A percentile compares a stretch with the other conserved stretches of the same genome.
Conservation (phyloP, 139 green algal genomes). For the Haematococcus lacustris region DNA sequence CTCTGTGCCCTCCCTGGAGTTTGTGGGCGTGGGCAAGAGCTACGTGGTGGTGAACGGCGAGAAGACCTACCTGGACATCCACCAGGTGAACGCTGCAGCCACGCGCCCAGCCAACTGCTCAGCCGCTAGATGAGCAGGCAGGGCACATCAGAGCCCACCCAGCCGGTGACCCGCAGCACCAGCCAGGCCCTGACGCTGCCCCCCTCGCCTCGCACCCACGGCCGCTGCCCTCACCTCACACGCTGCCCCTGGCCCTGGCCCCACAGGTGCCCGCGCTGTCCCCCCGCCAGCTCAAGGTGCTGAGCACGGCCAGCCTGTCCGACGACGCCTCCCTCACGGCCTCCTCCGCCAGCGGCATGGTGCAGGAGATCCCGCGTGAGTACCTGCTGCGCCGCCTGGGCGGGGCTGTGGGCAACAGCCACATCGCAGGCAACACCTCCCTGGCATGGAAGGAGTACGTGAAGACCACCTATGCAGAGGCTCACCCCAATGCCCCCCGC, state of each 20-base stretch:
- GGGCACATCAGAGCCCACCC: too few relatives aligned
- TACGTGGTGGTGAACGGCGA: slow-evolving; percentile 72
- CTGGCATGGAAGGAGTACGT: slow-evolving; percentile 26
- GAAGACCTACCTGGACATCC: slow-evolving; percentile 64
- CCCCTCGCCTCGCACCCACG: too few relatives aligned
- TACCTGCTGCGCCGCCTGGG: slow-evolving; percentile 42
- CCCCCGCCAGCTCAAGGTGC: slow-evolving; percentile 39
- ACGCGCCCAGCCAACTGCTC: too few relatives aligned
- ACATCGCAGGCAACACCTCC: slow-evolving; percentile 8
- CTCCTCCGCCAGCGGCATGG: slow-evolving; percentile 12
- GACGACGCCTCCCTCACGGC: slow-evolving; percentile 6
- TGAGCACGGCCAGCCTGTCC: slow-evolving; percentile 11
- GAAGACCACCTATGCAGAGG: slow-evolving; percentile 24
- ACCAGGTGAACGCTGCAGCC: too few relatives aligned
- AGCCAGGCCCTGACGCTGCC: too few relatives aligned
- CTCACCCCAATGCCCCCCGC: slow-evolving; percentile 27
- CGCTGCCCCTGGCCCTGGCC: too few relatives aligned
- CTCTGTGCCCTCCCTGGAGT: slow-evolving; percentile 55
- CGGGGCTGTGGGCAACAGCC: slow-evolving; percentile 4
- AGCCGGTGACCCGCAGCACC: too few relatives aligned
- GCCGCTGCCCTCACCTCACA: too few relatives aligned
- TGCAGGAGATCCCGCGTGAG: slow-evolving; percentile 44
- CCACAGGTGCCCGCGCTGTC: slow-evolving; percentile 21
- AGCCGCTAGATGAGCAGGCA: too few relatives aligned
- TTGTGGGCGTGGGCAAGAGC: slow-evolving; percentile 50